A percentile compares a stretch with the other conserved stretches of the same genome.
Conservation (phyloP, 169 alveolate genomes). For the Plasmodium cynomolgi region DNA sequence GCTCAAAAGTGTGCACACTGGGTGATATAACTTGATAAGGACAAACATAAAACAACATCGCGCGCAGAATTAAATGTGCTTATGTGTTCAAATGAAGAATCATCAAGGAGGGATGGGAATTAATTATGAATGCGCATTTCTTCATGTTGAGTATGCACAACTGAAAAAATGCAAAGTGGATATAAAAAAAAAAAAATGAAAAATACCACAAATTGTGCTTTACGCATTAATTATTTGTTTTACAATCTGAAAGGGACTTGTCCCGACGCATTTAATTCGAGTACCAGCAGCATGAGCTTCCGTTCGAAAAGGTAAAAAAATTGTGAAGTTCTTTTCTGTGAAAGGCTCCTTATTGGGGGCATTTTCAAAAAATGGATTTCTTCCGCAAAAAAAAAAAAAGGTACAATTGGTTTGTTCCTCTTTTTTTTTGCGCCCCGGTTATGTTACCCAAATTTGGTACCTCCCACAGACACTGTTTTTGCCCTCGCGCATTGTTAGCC, state of each 20-base stretch:
- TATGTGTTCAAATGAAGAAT: not conserved
- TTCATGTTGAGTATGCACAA: not conserved
- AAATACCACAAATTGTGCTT: not conserved
- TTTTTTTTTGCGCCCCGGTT: not conserved
- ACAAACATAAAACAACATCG: not conserved
- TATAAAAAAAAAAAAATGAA: not conserved
- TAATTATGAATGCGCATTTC: not conserved
- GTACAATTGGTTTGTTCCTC: not conserved
- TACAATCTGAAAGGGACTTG: not conserved
- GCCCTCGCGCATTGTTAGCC: not conserved
- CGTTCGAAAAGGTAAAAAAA: not conserved
- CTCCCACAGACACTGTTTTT: not conserved
- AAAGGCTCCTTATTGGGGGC: not conserved
- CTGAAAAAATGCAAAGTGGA: not conserved
- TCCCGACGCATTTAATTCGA: not conserved
- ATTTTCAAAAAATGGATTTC: not conserved
- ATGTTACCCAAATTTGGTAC: not conserved
- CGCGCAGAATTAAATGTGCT: not conserved
- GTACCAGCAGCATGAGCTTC: not conserved
- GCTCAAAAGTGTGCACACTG: not conserved
- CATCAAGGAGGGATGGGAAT: not conserved
- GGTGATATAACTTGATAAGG: not conserved
- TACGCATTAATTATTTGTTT: not conserved
- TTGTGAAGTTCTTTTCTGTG: not conserved
- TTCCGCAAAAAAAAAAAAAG: not conserved